Percentiles rank a stretch among this genome's conserved stretches.
Conservation (phyloP, 805 yeast genomes). For the Kodamaea kakaduensis region DNA sequence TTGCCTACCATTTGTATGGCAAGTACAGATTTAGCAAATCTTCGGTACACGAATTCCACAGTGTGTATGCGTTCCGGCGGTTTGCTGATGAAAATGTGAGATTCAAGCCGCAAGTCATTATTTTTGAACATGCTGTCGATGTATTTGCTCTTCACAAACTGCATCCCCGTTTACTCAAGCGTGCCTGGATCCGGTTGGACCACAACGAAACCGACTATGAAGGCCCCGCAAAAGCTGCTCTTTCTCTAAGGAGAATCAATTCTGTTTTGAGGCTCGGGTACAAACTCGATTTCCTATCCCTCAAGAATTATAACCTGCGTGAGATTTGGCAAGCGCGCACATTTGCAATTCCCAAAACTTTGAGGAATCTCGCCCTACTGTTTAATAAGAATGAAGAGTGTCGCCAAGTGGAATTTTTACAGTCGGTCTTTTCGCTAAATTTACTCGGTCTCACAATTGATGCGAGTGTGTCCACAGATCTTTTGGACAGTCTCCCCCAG, state of each 20-base stretch:
- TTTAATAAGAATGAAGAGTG: no score
- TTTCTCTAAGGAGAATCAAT: background rate
- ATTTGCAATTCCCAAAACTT: background rate
- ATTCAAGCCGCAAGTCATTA: background rate
- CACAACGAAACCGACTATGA: background rate
- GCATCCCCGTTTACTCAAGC: slow-evolving; percentile 1
- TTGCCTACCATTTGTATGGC: no score
- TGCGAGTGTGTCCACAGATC: no score
- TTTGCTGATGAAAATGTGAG: background rate
- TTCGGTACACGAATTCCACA: no score
- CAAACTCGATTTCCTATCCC: background rate
- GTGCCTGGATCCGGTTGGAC: no score
- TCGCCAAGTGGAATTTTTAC: no score
- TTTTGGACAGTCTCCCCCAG: no score
- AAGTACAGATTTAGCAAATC: no score
- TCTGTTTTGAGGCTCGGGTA: background rate
- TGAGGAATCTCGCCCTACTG: background rate
- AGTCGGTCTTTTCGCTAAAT: no score
- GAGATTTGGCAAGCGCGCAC: background rate
- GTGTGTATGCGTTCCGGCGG: slow-evolving; percentile 1
- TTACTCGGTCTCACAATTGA: no score
- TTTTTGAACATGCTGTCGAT: background rate
- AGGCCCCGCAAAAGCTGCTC: background rate
- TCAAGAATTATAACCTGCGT: background rate
- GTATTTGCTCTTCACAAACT: background rate